Evolutionary conservation across 2,329 filamentous ascomycete species (phyloP).

Genomic region (Trichoderma afroharzianum): DNA sequence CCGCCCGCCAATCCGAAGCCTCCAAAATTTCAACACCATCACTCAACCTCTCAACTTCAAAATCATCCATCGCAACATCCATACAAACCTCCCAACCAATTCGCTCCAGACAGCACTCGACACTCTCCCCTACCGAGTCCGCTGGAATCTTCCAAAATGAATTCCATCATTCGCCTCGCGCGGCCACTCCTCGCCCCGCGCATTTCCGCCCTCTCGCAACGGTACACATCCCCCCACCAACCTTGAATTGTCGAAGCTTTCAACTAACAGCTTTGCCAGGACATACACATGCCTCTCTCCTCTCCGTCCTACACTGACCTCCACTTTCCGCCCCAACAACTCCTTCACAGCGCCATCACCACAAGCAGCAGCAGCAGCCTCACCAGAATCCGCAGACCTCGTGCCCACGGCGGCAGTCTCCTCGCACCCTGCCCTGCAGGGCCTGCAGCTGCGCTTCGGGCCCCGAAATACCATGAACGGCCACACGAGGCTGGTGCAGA

Average conservation of each 20-base stretch:
- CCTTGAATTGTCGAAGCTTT: background rate
- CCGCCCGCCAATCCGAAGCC: background rate
- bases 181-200: conserved; percentile 28
- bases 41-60: background rate
- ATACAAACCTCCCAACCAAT: background rate
- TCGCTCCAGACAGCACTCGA: background rate
- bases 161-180: conserved; percentile 30
- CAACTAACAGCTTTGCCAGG: conserved; percentile 27
- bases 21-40: conserved; percentile 17
- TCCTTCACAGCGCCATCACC: conserved; percentile 27
- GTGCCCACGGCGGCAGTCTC: conserved; percentile 46
- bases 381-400: conserved; percentile 37
- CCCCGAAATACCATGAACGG: conserved; percentile 56
- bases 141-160: conserved; percentile 19
- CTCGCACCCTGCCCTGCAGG: conserved; percentile 49
- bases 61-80: background rate
- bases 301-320: conserved; percentile 46
- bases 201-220: conserved; percentile 23
- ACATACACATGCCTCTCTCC: conserved; percentile 48
- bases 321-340: conserved; percentile 31
- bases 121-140: background rate
- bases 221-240: conserved; percentile 19
- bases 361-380: conserved; percentile 15
- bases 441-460: conserved; percentile 54
- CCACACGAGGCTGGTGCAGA: conserved; percentile 53